Evolutionary conservation across 768 basidiomycete species (phyloP).

Genomic region (Boletus tylopilopsis): DNA sequence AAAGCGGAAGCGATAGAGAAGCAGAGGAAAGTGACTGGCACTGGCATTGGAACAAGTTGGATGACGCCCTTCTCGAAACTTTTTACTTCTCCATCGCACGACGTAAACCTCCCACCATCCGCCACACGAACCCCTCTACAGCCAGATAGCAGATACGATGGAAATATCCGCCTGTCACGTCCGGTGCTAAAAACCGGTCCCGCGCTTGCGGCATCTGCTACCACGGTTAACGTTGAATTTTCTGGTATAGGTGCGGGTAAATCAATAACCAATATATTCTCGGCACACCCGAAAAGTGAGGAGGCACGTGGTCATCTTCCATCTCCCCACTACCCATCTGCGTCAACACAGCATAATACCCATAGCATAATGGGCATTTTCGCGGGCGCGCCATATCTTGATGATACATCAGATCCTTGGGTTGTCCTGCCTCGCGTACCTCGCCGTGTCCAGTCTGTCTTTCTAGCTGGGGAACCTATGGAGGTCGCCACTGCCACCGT

Average conservation of each 20-base stretch:
- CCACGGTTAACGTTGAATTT: constrained; percentile 96
- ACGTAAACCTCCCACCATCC: constrained; percentile 9
- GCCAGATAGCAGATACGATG: constrained; percentile 25
- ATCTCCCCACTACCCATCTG: constrained; percentile 9
- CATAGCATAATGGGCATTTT: constrained; percentile 80
- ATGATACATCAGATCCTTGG: constrained; percentile 61
- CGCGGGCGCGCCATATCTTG: constrained; percentile 70
- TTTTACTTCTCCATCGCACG: constrained; percentile 45
- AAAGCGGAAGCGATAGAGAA: constrained; percentile 43
- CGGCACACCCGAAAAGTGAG: constrained; percentile 26
- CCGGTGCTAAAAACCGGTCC: constrained; percentile 78
- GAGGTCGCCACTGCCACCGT: constrained; percentile 10
- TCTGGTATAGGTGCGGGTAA: constrained; percentile 65
- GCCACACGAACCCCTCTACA: constrained; percentile 25
- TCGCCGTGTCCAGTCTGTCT: constrained; percentile 28
- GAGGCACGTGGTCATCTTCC: constrained; percentile 7
- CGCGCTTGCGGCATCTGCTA: constrained; percentile 81
- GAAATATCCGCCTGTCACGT: constrained; percentile 32
- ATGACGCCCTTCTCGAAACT: constrained; percentile 85
- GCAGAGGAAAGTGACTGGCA: constrained; percentile 29
- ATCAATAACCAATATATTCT: constrained; percentile 45
- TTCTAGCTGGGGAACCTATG: constrained; percentile 20
- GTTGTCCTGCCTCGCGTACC: constrained; percentile 53
- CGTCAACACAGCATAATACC: constrained; percentile 16
- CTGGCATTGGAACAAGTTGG: constrained; percentile 54